Evolutionary conservation across 2,329 filamentous ascomycete genomes (phyloP).

Genomic region (Macrophomina tecta): DNA sequence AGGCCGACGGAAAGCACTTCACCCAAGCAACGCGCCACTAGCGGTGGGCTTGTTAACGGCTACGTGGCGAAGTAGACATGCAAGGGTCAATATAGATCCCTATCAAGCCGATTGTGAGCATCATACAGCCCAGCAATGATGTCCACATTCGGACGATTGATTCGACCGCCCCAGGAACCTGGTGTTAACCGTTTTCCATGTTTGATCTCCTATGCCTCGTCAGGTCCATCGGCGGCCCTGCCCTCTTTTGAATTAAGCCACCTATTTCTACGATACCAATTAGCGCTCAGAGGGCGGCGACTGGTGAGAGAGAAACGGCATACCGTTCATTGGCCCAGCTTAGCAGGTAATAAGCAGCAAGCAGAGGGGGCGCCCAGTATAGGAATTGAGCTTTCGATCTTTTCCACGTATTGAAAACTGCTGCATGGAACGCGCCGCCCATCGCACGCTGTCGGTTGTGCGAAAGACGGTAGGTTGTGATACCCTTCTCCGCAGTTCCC

Average conservation of each 20-base stretch:
- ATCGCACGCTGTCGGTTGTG: constrained; percentile 89
- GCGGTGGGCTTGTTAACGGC: too few relatives aligned
- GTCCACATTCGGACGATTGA: too few relatives aligned
- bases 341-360: constrained; percentile 81
- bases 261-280: constrained; percentile 65
- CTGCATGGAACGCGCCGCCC: constrained; percentile 76
- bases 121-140: too few relatives aligned
- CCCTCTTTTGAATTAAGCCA: constrained; percentile 82
- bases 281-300: neutral
- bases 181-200: too few relatives aligned
- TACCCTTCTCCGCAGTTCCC: constrained; percentile 59
- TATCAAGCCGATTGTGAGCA: too few relatives aligned
- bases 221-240: constrained; percentile 45
- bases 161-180: too few relatives aligned
- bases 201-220: too few relatives aligned
- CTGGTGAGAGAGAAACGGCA: constrained; percentile 40
- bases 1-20: too few relatives aligned
- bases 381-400: constrained; percentile 84
- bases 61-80: too few relatives aligned
- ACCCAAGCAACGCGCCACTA: too few relatives aligned
- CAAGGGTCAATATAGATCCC: too few relatives aligned
- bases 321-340: constrained; percentile 92
- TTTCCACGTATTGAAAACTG: constrained; percentile 95
- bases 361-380: constrained; percentile 81
- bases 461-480: constrained; percentile 75